These are phyloP conservation scores for Emmonsiellopsis sp. DNA, from an alignment of 2,329 filamentous ascomycete genomes.

Conservation along the genomic window DNA sequence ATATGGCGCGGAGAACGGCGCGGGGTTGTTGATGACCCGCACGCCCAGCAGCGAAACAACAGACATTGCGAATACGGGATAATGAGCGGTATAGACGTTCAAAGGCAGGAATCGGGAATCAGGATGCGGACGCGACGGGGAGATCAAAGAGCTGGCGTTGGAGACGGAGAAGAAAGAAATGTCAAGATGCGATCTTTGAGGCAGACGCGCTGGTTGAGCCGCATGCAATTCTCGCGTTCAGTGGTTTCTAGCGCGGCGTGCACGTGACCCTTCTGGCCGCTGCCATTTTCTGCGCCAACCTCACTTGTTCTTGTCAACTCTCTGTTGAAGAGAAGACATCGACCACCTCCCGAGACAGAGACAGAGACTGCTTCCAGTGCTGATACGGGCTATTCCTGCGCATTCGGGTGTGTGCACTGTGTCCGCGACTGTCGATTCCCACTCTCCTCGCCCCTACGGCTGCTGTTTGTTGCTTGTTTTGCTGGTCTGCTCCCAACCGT, in stretches of 20 bases:
- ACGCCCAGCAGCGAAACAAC: slow-evolving; percentile 94
- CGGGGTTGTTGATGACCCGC: slow-evolving; percentile 94
- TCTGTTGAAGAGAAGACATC: too few relatives aligned
- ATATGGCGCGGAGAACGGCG: slow-evolving; percentile 84
- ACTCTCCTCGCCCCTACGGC: too few relatives aligned
- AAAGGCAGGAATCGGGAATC: not conserved
- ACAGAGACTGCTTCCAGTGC: too few relatives aligned
- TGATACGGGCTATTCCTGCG: too few relatives aligned
- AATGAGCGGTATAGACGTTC: slow-evolving; percentile 9
- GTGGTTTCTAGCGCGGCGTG: not conserved
- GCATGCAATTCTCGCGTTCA: not conserved
- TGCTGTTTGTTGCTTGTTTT: not conserved
- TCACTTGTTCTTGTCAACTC: too few relatives aligned
- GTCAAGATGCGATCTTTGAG: not conserved
- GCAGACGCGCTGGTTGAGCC: not conserved
- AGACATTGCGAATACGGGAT: slow-evolving; percentile 58
- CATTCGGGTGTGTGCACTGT: too few relatives aligned
- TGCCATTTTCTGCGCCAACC: too few relatives aligned
- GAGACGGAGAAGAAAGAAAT: not conserved
- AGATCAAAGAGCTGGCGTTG: not conserved
- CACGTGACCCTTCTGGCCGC: not conserved
- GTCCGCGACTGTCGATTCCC: too few relatives aligned
- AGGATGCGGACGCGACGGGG: not conserved
- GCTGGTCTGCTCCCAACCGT: not conserved
- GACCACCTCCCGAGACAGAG: too few relatives aligned